Percentiles rank a stretch among this genome's conserved stretches.
These are phyloP conservation scores for Glycine tomentella DNA, from an alignment of 306 rosid genomes.

Conservation along the genomic window DNA sequence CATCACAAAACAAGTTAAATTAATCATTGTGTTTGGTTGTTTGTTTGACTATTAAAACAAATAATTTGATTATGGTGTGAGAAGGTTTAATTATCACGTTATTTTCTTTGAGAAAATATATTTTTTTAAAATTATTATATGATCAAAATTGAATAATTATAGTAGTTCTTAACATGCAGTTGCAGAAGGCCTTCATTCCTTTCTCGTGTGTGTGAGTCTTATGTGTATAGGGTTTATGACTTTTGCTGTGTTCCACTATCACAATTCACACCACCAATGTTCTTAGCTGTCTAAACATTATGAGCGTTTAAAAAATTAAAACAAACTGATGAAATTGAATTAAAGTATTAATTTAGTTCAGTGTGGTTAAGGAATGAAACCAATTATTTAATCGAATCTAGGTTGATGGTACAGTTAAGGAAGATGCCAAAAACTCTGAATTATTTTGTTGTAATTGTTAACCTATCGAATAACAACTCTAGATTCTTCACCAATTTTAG, in stretches of 20 bases:
- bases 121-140: background rate
- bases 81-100: background rate
- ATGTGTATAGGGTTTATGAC: conserved; percentile 19
- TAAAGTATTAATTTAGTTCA: background rate
- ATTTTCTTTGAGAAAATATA: background rate
- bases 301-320: conserved; percentile 1
- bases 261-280: conserved; percentile 42
- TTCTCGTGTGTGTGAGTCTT: background rate
- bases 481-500: background rate
- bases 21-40: conserved; percentile 44
- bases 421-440: background rate
- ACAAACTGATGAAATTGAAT: background rate
- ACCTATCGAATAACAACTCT: background rate
- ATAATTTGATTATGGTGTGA: background rate
- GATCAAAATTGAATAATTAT: background rate
- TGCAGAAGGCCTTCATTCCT: conserved; percentile 29
- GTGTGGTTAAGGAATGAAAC: background rate
- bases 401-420: background rate
- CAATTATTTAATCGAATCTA: conserved; percentile 14
- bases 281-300: conserved; percentile 49
- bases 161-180: conserved; percentile 14
- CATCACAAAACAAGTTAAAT: conserved; percentile 45
- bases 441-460: background rate
- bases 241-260: conserved; percentile 21
- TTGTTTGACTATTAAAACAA: conserved; percentile 27